Conservation (phyloP, 352 stramenopile genomes). For the Phytopythium boreale region DNA sequence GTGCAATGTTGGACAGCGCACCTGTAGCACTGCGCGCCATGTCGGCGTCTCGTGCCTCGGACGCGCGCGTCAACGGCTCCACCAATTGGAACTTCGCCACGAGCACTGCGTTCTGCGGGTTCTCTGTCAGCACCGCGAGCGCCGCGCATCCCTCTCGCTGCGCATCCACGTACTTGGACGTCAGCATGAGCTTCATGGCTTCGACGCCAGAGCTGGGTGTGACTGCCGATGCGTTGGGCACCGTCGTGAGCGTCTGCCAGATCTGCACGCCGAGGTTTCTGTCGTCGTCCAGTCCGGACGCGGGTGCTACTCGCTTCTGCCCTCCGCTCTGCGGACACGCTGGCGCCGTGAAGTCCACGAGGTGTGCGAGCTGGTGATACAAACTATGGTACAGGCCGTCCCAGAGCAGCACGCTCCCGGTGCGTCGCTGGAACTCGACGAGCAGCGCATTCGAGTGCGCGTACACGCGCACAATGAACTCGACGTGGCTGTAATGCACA, state of each 20-base stretch:
- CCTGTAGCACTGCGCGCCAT: constrained; percentile 73
- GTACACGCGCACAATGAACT: constrained; percentile 78
- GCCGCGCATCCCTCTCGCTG: constrained; percentile 74
- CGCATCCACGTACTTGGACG: constrained; percentile 61
- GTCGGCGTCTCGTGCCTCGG: constrained; percentile 44
- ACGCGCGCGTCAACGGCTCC: constrained; percentile 39
- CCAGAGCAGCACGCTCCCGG: constrained; percentile 72
- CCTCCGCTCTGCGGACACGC: constrained; percentile 66
- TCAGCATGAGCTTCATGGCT: constrained; percentile 86
- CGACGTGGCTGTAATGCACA: constrained; percentile 79
- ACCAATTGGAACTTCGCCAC: constrained; percentile 59
- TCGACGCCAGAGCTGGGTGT: constrained; percentile 68
- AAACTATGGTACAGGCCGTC: constrained; percentile 77
- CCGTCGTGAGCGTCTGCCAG: constrained; percentile 49
- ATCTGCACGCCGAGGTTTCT: constrained; percentile 46
- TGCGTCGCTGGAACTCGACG: constrained; percentile 75
- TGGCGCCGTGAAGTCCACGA: constrained; percentile 43
- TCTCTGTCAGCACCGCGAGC: constrained; percentile 66
- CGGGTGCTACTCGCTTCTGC: constrained; percentile 44
- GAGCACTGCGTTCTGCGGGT: constrained; percentile 55
- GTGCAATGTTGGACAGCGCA: constrained; percentile 63
- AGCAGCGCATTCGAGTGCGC: constrained; percentile 38
- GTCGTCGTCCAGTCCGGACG: constrained; percentile 23
- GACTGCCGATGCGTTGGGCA: constrained; percentile 15
- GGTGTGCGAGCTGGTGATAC: constrained; percentile 48